Conservation (phyloP, 2,329 filamentous ascomycete genomes). For the Stachybotrys chlorohalonatus region DNA sequence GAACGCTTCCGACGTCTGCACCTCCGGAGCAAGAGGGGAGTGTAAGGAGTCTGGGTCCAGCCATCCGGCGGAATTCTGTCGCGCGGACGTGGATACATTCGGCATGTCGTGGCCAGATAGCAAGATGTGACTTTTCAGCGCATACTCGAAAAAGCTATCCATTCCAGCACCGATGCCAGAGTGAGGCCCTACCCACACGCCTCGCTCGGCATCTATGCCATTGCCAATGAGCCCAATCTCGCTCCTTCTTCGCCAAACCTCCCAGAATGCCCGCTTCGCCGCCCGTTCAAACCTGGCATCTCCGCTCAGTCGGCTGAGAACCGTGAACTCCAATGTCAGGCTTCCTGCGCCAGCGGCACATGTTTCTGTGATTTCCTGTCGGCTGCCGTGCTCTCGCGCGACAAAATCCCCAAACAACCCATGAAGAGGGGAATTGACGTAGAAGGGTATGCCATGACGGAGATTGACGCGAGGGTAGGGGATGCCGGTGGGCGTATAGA, state of each 20-base stretch:
- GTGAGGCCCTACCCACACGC: constrained; percentile 79
- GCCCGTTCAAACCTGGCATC: constrained; percentile 81
- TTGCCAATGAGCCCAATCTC: constrained; percentile 81
- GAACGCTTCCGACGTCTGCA: constrained; percentile 70
- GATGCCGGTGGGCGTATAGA: constrained; percentile 82
- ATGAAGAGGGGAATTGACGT: constrained; percentile 75
- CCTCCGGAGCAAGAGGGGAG: constrained; percentile 49
- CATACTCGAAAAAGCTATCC: constrained; percentile 98
- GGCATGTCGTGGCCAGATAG: constrained; percentile 65
- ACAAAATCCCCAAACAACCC: constrained; percentile 29
- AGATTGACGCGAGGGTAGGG: constrained; percentile 94
- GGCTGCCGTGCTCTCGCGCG: constrained; percentile 24
- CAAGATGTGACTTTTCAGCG: constrained; percentile 85
- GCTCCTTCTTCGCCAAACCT: constrained; percentile 85
- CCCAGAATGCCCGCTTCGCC: constrained; percentile 91
- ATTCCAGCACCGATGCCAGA: constrained; percentile 95
- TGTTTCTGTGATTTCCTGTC: constrained; percentile 77
- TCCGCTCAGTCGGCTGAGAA: constrained; percentile 78
- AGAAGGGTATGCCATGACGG: constrained; percentile 84
- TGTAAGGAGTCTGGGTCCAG: constrained; percentile 58
- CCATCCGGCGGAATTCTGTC: constrained; percentile 34
- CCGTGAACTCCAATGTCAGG: constrained; percentile 85
- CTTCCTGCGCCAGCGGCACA: constrained; percentile 97
- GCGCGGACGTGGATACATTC: constrained; percentile 33
- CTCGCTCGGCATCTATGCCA: constrained; percentile 85